These are phyloP conservation scores for Athelia sp. DNA, from an alignment of 1,284 basidiomycete genomes.

Conservation along the genomic window DNA sequence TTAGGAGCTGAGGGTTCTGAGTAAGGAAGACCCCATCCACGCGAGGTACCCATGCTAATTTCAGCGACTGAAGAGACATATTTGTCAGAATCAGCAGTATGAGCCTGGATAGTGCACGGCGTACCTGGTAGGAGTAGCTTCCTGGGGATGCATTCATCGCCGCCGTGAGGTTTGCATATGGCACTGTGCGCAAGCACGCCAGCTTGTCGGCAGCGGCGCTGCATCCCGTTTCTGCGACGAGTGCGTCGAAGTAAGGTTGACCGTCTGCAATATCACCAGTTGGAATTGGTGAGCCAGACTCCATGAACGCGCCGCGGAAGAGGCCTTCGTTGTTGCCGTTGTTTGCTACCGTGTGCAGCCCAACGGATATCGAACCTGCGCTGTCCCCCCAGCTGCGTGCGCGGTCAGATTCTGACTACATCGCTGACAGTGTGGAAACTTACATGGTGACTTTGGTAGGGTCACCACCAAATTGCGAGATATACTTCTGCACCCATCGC, in stretches of 20 bases:
- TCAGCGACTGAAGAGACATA: constrained; percentile 23
- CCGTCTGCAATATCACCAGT: constrained; percentile 35
- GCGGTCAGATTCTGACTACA: constrained; percentile 1
- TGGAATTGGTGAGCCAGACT: constrained; percentile 43
- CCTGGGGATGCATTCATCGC: constrained; percentile 39
- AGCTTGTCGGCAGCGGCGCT: constrained; percentile 36
- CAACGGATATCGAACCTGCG: constrained; percentile 48
- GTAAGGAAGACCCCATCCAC: constrained; percentile 47
- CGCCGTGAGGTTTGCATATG: constrained; percentile 33
- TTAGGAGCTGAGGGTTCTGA: constrained; percentile 32
- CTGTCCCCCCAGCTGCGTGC: constrained; percentile 49
- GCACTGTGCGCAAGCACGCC: constrained; percentile 41
- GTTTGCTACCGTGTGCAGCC: constrained; percentile 49
- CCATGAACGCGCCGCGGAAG: constrained; percentile 49
- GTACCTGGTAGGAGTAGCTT: constrained; percentile 41
- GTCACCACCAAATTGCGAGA: constrained; percentile 60
- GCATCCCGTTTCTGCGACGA: constrained; percentile 43
- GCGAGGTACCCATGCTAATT: constrained; percentile 42
- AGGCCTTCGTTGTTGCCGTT: constrained; percentile 41
- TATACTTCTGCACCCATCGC: constrained; percentile 64
- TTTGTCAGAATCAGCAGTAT: not conserved
- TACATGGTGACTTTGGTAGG: constrained; percentile 53
- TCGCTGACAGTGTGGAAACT: constrained; percentile 10
- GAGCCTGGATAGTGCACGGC: constrained; percentile 2
- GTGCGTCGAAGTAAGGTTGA: constrained; percentile 38